These are phyloP conservation scores for Ramaria rubella DNA, from an alignment of 768 basidiomycete species.

Conservation along the genomic window DNA sequence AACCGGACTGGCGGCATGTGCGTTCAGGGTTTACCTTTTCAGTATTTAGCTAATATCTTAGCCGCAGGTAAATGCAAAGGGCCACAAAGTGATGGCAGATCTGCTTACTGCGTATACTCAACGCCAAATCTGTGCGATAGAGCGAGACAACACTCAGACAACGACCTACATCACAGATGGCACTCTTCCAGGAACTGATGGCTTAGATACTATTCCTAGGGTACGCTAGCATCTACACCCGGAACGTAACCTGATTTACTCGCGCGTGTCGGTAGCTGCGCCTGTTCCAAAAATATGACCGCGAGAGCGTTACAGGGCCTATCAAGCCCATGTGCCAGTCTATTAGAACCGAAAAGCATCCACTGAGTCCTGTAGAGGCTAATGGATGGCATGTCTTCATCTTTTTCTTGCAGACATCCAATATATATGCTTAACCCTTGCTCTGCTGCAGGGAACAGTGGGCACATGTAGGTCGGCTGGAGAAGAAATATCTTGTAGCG, in stretches of 20 bases:
- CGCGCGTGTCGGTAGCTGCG: neutral
- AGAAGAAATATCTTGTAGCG: constrained; percentile 9
- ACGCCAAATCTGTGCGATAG: constrained; percentile 11
- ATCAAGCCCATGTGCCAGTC: constrained; percentile 8
- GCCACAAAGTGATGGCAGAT: constrained; percentile 11
- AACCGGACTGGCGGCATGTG: constrained; percentile 10
- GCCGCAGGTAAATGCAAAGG: constrained; percentile 1
- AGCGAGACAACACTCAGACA: neutral
- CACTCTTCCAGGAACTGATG: neutral
- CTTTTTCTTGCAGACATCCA: too few relatives aligned
- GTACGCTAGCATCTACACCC: neutral
- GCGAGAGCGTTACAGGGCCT: neutral
- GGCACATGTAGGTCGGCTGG: neutral
- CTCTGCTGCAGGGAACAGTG: constrained; percentile 3
- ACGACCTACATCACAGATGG: neutral
- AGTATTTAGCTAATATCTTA: neutral
- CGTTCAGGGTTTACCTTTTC: neutral
- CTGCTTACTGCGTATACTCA: constrained; percentile 9
- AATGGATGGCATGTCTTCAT: constrained; percentile 10
- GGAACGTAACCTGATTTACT: neutral
- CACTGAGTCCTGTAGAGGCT: constrained; percentile 6
- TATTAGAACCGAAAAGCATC: constrained; percentile 8
- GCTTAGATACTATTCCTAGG: constrained; percentile 5
- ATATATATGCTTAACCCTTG: neutral
- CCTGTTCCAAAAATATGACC: constrained; percentile 11